These are phyloP conservation scores for Davidsoniella eucalypti DNA, from an alignment of 2,329 filamentous ascomycete species.

Conservation along the genomic window DNA sequence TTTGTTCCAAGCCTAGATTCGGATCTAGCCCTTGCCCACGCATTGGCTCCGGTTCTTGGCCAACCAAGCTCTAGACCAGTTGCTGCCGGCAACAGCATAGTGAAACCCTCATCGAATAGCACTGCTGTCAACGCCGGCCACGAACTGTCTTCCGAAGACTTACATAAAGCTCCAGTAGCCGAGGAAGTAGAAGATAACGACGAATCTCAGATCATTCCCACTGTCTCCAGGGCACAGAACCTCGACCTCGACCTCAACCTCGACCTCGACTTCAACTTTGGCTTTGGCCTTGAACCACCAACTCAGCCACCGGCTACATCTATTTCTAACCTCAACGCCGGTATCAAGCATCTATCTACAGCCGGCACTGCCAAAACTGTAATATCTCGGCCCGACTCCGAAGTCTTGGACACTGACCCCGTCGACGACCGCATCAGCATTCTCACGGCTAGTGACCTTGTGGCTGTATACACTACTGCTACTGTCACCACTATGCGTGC, in stretches of 20 bases:
- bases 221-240: neutral
- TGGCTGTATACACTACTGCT: conserved; percentile 6
- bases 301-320: neutral
- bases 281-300: neutral
- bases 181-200: neutral
- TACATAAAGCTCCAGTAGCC: neutral
- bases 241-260: neutral
- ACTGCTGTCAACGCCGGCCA: neutral
- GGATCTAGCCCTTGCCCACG: conserved; percentile 3
- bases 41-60: neutral
- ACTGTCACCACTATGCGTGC: conserved; percentile 9
- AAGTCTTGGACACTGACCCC: neutral
- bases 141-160: neutral
- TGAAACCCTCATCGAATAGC: neutral
- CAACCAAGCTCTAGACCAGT: neutral
- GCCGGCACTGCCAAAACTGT: neutral
- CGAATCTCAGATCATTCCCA: neutral
- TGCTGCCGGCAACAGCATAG: neutral
- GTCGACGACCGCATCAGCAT: conserved; percentile 3
- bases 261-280: neutral
- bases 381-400: neutral
- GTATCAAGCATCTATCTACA: neutral
- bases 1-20: neutral
- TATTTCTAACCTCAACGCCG: neutral
- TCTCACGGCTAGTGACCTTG: conserved; percentile 4